These are phyloP conservation scores for Fusarium newnesense DNA, from an alignment of 2,329 filamentous ascomycete species.

Conservation along the genomic window DNA sequence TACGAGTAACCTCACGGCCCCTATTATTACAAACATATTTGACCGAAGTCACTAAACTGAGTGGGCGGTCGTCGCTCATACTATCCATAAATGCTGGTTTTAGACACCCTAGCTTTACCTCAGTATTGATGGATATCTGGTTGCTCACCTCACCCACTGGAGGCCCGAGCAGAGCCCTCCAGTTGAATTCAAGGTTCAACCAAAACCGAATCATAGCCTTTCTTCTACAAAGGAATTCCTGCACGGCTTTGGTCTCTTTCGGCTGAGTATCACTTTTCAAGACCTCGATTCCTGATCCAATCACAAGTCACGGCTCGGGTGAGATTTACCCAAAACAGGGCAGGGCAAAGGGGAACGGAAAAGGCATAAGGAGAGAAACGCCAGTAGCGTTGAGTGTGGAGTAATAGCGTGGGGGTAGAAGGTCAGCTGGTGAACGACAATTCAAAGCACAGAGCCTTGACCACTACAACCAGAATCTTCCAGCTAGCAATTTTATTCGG, in stretches of 20 bases:
- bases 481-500: background rate
- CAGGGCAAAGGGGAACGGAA: slow-evolving; percentile 2
- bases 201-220: background rate
- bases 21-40: background rate
- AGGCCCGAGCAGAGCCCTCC: background rate
- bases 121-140: background rate
- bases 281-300: background rate
- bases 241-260: background rate
- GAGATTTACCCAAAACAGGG: background rate
- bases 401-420: slow-evolving; percentile 32
- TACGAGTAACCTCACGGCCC: background rate
- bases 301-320: background rate
- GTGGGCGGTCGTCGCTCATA: background rate
- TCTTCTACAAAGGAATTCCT: background rate
- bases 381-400: slow-evolving; percentile 33
- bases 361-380: slow-evolving; percentile 17
- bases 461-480: slow-evolving; percentile 21
- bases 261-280: background rate
- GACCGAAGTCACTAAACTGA: background rate
- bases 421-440: slow-evolving; percentile 32
- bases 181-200: background rate
- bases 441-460: slow-evolving; percentile 17
- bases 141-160: slow-evolving; percentile 2
- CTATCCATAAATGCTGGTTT: background rate
- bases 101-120: background rate